Base-by-base conservation (phyloP, 495 filamentous ascomycete genomes). In the Amniculicola lignicola region DNA sequence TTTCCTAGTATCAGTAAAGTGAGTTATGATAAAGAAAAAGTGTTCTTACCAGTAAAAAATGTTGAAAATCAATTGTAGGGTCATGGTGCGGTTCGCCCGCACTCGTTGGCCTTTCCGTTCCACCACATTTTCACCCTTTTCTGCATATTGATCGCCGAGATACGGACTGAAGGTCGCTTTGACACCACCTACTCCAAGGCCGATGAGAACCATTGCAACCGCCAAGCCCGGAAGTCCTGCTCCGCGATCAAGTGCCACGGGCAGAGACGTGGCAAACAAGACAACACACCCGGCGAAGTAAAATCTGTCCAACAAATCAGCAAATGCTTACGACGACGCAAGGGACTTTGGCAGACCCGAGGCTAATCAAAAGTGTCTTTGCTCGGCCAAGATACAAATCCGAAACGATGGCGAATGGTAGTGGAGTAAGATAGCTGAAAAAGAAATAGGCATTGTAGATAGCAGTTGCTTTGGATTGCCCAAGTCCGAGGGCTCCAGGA, bases 361-460 rank as follows among this genome's bases (percentile, higher is more conserved):
- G 33, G 7, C 46, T 29, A 12, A 49, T 35, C 22, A 49, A 2
- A 4, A 49, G 18, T 16, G 46, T 49, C 16, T 49, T 49, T 10
- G 80, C 86, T 50, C 73, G 70, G 23, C 75, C 74, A 46, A 72
- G 57, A 54, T 71, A 74, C 27, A 73, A 69, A 27, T 75, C 72
- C 15, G 70, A 69, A 15, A 72, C 59, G 12, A 72, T 64, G 23
- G 70, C 72, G 7, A 69, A 70, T n/a, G 71, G 39, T n/a, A 74
- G 55, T 9, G 70, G 70, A 25, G 70, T 70, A 7, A 64, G 59
- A 61, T 71, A 73, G 14, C 60, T 65, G 67, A 65, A 57, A 14
- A 61, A 29, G 27, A 49, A 49, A 29, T 35, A 49, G 4, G 46
- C 46, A 36, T 49, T 49, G 27, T 19, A 49, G 7, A 49, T 49